Evolutionary conservation across 2,329 filamentous ascomycete species (phyloP).

Genomic region (Laburnicola sp.): DNA sequence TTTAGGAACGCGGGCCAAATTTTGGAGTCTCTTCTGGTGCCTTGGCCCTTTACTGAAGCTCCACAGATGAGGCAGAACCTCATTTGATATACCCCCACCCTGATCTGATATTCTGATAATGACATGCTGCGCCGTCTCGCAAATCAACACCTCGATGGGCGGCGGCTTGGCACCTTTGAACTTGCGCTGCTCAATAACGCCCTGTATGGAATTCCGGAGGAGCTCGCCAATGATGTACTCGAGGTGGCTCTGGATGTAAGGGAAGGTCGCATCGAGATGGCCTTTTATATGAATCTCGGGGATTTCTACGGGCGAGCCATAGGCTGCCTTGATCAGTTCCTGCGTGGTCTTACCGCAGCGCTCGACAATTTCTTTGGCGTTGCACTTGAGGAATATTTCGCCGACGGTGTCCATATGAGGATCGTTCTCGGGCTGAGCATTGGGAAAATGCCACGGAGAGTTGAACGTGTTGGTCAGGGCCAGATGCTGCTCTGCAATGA

Average conservation of each 20-base stretch:
- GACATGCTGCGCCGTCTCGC: conserved; percentile 90
- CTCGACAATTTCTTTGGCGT: conserved; percentile 84
- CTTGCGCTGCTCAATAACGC: conserved; percentile 75
- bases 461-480: conserved; percentile 93
- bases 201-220: conserved; percentile 91
- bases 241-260: conserved; percentile 92
- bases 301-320: conserved; percentile 70
- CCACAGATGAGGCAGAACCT: conserved; percentile 88
- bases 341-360: conserved; percentile 77
- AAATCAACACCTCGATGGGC: conserved; percentile 91
- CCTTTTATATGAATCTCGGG: conserved; percentile 83
- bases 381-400: conserved; percentile 92
- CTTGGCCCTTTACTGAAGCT: conserved; percentile 93
- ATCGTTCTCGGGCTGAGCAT: conserved; percentile 65
- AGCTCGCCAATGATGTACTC: conserved; percentile 98
- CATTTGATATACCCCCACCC: conserved; percentile 85
- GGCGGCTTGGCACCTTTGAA: conserved; percentile 59
- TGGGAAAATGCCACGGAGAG: conserved; percentile 84
- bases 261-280: conserved; percentile 86
- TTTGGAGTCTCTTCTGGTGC: conserved; percentile 75
- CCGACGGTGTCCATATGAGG: conserved; percentile 83
- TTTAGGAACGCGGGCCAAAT: conserved; percentile 82
- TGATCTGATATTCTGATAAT: conserved; percentile 96
- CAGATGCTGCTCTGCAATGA: conserved; percentile 96
- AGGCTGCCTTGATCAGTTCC: conserved; percentile 72